These are phyloP conservation scores for Oryza punctata DNA, from an alignment of 176 grass and related monocot genomes.

Conservation along the genomic window DNA sequence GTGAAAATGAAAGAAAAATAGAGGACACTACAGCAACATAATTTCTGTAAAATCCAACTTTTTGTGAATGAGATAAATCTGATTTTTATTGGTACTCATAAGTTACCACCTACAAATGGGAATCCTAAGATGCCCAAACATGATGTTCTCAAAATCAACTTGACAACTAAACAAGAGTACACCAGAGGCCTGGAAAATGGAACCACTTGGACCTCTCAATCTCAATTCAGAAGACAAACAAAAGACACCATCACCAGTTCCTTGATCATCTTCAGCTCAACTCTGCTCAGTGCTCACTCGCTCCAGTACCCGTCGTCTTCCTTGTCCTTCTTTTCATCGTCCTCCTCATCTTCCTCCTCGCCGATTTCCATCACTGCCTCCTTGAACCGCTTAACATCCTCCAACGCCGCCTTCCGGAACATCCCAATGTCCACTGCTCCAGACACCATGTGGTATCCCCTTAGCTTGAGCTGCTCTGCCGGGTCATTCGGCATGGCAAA, in stretches of 20 bases:
- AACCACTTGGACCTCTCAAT: neutral
- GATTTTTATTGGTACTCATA: slow-evolving; percentile 36
- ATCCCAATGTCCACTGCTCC: slow-evolving; percentile 70
- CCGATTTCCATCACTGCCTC: slow-evolving; percentile 64
- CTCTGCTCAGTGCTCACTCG: slow-evolving; percentile 51
- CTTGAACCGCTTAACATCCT: slow-evolving; percentile 73
- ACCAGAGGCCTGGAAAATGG: neutral
- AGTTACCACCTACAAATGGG: slow-evolving; percentile 31
- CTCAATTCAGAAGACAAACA: slow-evolving; percentile 36
- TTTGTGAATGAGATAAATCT: slow-evolving; percentile 7
- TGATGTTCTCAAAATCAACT: slow-evolving; percentile 23
- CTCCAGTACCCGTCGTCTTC: slow-evolving; percentile 79
- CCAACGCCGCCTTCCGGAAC: slow-evolving; percentile 63
- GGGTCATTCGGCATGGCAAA: slow-evolving; percentile 87
- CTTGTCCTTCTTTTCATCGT: slow-evolving; percentile 34
- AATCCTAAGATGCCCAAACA: slow-evolving; percentile 33
- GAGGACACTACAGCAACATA: neutral
- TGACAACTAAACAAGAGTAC: slow-evolving; percentile 31
- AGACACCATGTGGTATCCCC: slow-evolving; percentile 93
- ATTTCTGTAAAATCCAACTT: slow-evolving; percentile 14
- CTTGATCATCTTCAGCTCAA: neutral
- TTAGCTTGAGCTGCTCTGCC: slow-evolving; percentile 77
- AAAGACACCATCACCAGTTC: slow-evolving; percentile 12
- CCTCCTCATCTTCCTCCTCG: slow-evolving; percentile 52
- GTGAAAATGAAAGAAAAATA: neutral